Evolutionary conservation across 1,284 basidiomycete species (phyloP), one percentile per base, ranked within the genome.

Genomic region (Moesziomyces aphidis): DNA sequence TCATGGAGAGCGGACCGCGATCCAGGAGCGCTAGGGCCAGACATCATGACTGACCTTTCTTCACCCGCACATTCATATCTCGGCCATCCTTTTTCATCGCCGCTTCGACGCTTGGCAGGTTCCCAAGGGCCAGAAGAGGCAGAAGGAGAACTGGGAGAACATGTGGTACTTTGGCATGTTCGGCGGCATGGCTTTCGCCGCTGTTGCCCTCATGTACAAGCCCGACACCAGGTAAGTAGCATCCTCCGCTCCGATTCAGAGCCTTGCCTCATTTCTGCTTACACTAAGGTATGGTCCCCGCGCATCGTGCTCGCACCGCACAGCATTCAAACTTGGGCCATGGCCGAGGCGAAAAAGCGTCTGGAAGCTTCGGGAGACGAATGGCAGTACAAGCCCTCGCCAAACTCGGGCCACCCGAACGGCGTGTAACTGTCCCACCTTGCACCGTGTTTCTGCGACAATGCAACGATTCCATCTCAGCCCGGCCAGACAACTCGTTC

Each of bases 141-240:
- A 91, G 81, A 91, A 91, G 85, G 92, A 94, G 85, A 89, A 91
- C 55, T 95, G 94, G 94, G 94, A 84, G 61, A 73, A 68, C 53
- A 71, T 82, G 49, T 84, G 76, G 73, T 79, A 74, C 67, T 74
- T 65, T 47, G 82, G 82, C 50, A 93, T 97, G 90, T 94, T 93
- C 82, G 95, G 95, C 48, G 89, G 91, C 15, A 92, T 97, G 89
- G 90, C 87, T 7, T 87, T 94, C 64, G 92, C 90, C 34, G 86
- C 88, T 9, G 89, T 96, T 49, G 86, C 93, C 80, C 86, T 94
- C 50, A 92, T 93, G 86, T 97, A 95, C 89, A 97, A 97, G 87
- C 95, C 96, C 7, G 94, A 97, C 85, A 95, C 93, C 21, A 95
- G 91, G 95, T 95, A 82, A 77, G 91, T 86, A n/a, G 45, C 48